Evolutionary conservation across 495 filamentous ascomycete species (phyloP), one percentile per base, ranked within the genome.

Genomic region (Penicillium turbatum): DNA sequence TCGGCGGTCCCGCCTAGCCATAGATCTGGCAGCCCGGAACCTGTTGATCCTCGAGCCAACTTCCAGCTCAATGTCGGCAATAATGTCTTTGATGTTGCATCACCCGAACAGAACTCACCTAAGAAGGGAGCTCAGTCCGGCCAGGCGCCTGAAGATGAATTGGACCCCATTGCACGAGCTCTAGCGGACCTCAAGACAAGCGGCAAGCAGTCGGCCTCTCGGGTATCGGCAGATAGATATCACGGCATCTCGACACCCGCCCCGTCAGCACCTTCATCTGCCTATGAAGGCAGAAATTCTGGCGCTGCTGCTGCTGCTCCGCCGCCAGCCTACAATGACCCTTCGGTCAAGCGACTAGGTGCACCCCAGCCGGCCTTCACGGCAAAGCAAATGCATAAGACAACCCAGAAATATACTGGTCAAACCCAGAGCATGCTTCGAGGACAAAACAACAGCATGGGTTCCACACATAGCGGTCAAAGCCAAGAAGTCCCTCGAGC

Each of bases 81-180:
- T 62, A 99, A 97, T 60, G 91, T 97, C 21, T 97, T 99, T 71
- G 86, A 96, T 60, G 92, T 99, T 7, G 87, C 89, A n/a, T 87
- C 88, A 6, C 87, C 90, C 0, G 89, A 92, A 50, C 72, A 72
- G 35, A 69, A 69, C 42, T 48, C 64, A 2, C 27, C 52, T 6
- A 73, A 65, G 32, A 71, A 72, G 43, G 64, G 63, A 15, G 50
- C 76, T 2, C 71, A 74, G 49, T 37, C 61, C 9, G 59, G 56
- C 4, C 69, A 71, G 57, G 43, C 48, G 43, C 55, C 53, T 54
- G 72, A 76, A 32, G 77, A 81, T 34, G 83, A 86, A 13, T 61
- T 82, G 21, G 93, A 98, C 62, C 93, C 95, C 0, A 96, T 99
- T 63, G 95, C 91, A 5, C 80, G 89, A 48, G 95, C 95, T 11